These are phyloP conservation scores for Zygoascus meyerae DNA, from an alignment of 1,139 yeast species.

Conservation along the genomic window DNA sequence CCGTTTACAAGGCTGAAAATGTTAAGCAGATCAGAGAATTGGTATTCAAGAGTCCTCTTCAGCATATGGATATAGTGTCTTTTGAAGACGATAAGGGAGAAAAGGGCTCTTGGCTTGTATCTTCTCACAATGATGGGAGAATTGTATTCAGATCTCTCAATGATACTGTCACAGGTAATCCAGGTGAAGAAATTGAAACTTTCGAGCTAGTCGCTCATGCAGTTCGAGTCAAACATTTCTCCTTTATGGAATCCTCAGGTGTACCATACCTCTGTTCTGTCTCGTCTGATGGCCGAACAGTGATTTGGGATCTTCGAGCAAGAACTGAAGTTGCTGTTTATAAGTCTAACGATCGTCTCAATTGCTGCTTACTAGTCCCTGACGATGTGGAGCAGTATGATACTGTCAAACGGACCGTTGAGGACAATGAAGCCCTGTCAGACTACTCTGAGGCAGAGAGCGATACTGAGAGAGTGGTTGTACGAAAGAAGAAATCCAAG, in stretches of 20 bases:
- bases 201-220: slow-evolving; percentile 74
- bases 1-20: slow-evolving; percentile 58
- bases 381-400: slow-evolving; percentile 63
- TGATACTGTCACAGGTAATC: slow-evolving; percentile 30
- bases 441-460: slow-evolving; percentile 42
- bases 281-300: slow-evolving; percentile 89
- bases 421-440: slow-evolving; percentile 51
- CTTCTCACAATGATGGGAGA: slow-evolving; percentile 71
- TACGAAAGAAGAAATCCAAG: slow-evolving; percentile 42
- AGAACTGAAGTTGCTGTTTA: slow-evolving; percentile 85
- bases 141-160: slow-evolving; percentile 50
- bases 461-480: slow-evolving; percentile 38
- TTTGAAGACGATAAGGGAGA: slow-evolving; percentile 26
- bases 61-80: slow-evolving; percentile 54
- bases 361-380: slow-evolving; percentile 73
- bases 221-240: slow-evolving; percentile 74
- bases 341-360: slow-evolving; percentile 87
- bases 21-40: slow-evolving; percentile 51
- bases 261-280: slow-evolving; percentile 61
- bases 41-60: slow-evolving; percentile 52
- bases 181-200: slow-evolving; percentile 25
- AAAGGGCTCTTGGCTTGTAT: slow-evolving; percentile 47
- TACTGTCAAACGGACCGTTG: slow-evolving; percentile 14
- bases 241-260: slow-evolving; percentile 32
- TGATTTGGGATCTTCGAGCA: slow-evolving; percentile 72